phyloP scores from a whole-genome alignment of 495 filamentous ascomycete genomes.

The Aspergillus avenaceus region DNA sequence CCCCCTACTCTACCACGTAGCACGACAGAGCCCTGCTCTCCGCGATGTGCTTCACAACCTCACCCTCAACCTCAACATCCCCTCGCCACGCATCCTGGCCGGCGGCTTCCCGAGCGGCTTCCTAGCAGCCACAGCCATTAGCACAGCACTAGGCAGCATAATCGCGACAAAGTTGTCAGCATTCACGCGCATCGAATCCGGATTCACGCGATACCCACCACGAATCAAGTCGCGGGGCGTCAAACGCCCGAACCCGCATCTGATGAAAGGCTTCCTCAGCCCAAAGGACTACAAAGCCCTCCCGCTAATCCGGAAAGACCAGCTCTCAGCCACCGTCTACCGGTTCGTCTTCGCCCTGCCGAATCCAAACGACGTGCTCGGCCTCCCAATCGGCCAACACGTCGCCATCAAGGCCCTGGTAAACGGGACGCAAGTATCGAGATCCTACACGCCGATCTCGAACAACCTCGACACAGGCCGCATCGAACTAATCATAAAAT shows the following conservation, averaged over 20 bases:
- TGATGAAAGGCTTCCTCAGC: slow-evolving; percentile 37
- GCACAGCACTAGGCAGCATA: slow-evolving; percentile 18
- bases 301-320: slow-evolving; percentile 38
- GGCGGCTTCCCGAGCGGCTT: slow-evolving; percentile 34
- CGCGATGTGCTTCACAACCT: neutral
- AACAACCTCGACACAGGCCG: slow-evolving; percentile 46
- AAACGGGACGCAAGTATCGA: slow-evolving; percentile 36
- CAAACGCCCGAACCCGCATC: slow-evolving; percentile 28
- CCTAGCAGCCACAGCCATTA: slow-evolving; percentile 25
- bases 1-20: neutral
- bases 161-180: slow-evolving; percentile 19
- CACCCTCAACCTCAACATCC: slow-evolving; percentile 13
- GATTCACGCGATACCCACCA: slow-evolving; percentile 38
- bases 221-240: slow-evolving; percentile 27
- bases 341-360: slow-evolving; percentile 48
- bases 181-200: slow-evolving; percentile 27
- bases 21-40: neutral
- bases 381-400: slow-evolving; percentile 51
- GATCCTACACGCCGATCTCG: slow-evolving; percentile 50
- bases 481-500: slow-evolving; percentile 46
- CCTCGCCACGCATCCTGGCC: neutral
- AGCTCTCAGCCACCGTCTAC: slow-evolving; percentile 43
- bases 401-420: slow-evolving; percentile 44
- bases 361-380: slow-evolving; percentile 30
- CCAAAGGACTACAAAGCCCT: slow-evolving; percentile 43